Evolutionary conservation across 257 asterid species (phyloP).

Genomic region (Solanum pennellii): DNA sequence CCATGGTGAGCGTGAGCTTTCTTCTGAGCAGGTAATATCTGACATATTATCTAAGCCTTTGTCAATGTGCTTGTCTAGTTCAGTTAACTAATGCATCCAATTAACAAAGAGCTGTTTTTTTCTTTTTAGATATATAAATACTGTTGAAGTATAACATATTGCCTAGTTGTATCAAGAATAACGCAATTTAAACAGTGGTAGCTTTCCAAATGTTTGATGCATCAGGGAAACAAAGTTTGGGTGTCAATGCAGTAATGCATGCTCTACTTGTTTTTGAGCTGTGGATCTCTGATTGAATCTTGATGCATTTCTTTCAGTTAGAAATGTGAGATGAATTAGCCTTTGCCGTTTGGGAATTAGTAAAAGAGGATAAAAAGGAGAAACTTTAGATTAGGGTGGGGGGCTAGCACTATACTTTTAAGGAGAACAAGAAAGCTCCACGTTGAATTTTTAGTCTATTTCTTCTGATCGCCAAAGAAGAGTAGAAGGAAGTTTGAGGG

Average conservation of each 20-base stretch:
- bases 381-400: background rate
- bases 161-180: background rate
- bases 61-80: background rate
- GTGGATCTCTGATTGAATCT: background rate
- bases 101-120: background rate
- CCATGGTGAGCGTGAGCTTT: slow-evolving; percentile 68
- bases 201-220: background rate
- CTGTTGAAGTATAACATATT: background rate
- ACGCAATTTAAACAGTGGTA: background rate
- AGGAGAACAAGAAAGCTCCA: background rate
- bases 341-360: background rate
- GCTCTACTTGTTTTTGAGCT: background rate
- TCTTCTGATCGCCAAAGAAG: background rate
- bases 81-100: background rate
- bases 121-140: background rate
- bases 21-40: slow-evolving; percentile 58
- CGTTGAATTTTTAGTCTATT: background rate
- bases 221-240: background rate
- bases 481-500: background rate
- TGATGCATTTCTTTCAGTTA: background rate
- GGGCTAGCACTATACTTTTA: background rate
- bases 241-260: background rate
- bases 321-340: background rate
- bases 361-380: background rate
- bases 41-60: slow-evolving; percentile 1